Base-by-base conservation (phyloP, 208 protist genomes). In the Leishmania mexicana region DNA sequence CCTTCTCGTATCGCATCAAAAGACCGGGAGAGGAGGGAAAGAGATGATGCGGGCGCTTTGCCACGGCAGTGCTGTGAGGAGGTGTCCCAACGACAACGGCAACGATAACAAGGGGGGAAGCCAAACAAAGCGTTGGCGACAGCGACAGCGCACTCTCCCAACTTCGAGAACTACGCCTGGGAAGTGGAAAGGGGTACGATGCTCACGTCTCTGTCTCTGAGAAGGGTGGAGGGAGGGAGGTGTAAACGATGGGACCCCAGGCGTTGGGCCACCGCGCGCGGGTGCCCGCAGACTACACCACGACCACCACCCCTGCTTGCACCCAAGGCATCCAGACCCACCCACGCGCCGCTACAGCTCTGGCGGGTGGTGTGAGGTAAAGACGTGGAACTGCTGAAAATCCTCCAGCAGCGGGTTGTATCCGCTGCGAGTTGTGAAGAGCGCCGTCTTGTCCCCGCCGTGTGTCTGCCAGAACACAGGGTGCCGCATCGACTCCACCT, bases 321-420 rank as follows among this genome's bases (percentile, higher is more conserved):
- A 17, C 0, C 19, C 72, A 73, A 68, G 24, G 40, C 21, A 28
- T 28, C 45, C 35, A 68, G 47, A 47, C 38, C 54, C 38, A 15
- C 58, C 35, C 31, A 49, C 49, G 10, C 57, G 28, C 76, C 24
- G 47, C 85, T 87, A 97, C 87, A 94, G 60, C 78, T 97, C 92
- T 28, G 94, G 76, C 35, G 94, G 88, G 78, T 97, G 94, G 58
- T 97, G 94, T 2, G 92, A 87, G 38, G 91, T 85, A 80, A 97
- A 97, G 47, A 98, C 93, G 75, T 93, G 88, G 75, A 98, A 92
- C 17, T 84, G 90, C 38, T 88, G 75, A 85, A 97, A 98, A 67
- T 97, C 93, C 79, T 96, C 92, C 28, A 96, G 67, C 21, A 98
- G 85, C 11, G 95, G 95, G 79, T 98, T 98, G 80, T 92, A 98